Evolutionary conservation across 176 grass and related monocot species (phyloP).

Genomic region (Hyparrhenia diplandra): DNA sequence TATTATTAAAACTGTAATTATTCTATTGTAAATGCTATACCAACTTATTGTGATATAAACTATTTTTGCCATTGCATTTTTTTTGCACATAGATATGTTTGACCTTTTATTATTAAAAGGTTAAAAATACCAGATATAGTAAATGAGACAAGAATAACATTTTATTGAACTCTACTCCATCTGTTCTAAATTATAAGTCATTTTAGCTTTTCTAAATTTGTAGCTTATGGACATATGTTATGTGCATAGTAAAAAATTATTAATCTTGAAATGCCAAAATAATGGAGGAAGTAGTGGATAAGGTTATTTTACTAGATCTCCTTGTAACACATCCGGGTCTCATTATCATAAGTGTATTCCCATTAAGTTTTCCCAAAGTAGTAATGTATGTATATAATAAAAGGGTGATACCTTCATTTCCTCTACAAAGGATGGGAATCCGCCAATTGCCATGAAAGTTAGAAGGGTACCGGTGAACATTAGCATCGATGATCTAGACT

Average conservation of each 20-base stretch:
- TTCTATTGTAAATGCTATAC: neutral
- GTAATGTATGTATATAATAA: neutral
- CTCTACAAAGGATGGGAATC: slow-evolving; percentile 73
- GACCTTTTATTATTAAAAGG: neutral
- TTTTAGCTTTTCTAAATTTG: neutral
- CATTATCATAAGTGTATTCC: neutral
- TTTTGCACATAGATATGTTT: neutral
- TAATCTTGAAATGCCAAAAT: no score
- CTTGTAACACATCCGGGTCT: neutral
- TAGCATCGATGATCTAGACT: slow-evolving; percentile 61
- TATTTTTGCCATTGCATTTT: neutral
- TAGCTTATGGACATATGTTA: no score
- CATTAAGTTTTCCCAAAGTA: neutral
- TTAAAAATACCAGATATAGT: neutral
- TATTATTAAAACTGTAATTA: neutral
- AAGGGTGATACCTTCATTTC: slow-evolving; percentile 58
- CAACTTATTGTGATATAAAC: neutral
- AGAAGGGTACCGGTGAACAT: slow-evolving; percentile 45
- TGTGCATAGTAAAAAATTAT: no score
- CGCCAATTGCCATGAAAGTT: slow-evolving; percentile 68
- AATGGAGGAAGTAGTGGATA: neutral
- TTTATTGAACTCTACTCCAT: no score
- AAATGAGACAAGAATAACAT: neutral
- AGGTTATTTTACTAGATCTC: neutral
- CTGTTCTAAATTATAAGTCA: no score